Base-by-base conservation (phyloP, 139 green algal species). In the Coccomyxa sp. region DNA sequence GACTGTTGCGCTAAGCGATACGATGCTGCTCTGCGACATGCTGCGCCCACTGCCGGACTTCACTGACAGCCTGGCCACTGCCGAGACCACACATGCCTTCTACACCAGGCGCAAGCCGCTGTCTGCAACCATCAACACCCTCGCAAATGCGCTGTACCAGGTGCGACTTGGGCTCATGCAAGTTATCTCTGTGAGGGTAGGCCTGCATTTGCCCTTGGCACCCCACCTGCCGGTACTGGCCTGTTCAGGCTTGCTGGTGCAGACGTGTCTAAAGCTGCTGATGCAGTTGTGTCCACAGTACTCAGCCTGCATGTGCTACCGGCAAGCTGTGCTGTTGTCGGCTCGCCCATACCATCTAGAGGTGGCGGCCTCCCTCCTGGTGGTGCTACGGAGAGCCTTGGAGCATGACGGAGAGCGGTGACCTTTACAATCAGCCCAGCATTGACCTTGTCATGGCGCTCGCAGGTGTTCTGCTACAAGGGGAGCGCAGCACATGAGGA, bases 41-140 rank as follows among this genome's bases (percentile, higher is more conserved):
- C 83, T 90, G 82, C 82, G 81, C 55, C 91, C 92, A 36, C 85
- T 97, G 70, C 84, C 86, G 33, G 83, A 83, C 83, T 95, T 98
- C 39, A n/a, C 58, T 33, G 89, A 98, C 83, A 68, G 84, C 9
- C 39, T 91, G 10, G 80, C 85, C 29, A 96, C 93, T 29, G 82
- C 87, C 8, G 33, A 84, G 38, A 78, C 88, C 74, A 95, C 93
- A 16, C 84, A 90, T 10, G 87, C 91, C 71, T 99, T 98, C 79
- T 97, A 97, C 84, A 91, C 90, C 8, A 72, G 77, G 41, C 87
- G 92, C 40, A 98, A 97, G 87, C 96, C 96, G 10, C 73, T 98
- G 77, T 91, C 84, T 27, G 91, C 94, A n/a, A 99, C 96, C 73
- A 98, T 99, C 88, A 99, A 99, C 94, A 99, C 96, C 10, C 89